Evolutionary conservation across 495 filamentous ascomycete species (phyloP), one percentile per base, ranked within the genome.

Genomic region (Hypoxylon fuscum): DNA sequence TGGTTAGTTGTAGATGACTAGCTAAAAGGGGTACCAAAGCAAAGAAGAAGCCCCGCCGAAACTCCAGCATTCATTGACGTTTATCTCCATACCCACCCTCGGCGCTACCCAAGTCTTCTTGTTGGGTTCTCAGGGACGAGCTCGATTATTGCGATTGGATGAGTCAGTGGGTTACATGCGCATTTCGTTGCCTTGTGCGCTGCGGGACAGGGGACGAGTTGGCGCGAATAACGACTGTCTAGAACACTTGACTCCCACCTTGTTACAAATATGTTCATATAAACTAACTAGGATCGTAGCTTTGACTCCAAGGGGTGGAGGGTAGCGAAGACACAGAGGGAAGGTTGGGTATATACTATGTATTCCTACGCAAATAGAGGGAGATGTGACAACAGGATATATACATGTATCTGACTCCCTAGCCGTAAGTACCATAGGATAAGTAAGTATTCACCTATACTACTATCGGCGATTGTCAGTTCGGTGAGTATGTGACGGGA

Each of bases 111-210:
- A 41, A 31, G 22, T 44, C 2, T 5, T 32, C 29, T 32, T 23
- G 50, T 32, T 31, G 15, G 50, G n/a, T n/a, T n/a, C n/a, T n/a
- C n/a, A 42, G 54, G 55, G 55, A 65, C 17, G 12, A 44, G 3
- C 35, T 45, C 17, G 11, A 21, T 37, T n/a, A n/a, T 46, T 51
- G 22, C 38, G 15, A 59, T 59, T 65, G 55, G 62, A 20, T 40
- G 43, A 48, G 20, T 44, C 17, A 3, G 23, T 32, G 42, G 55
- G 55, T 49, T 59, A 51, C 49, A 59, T 55, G 55, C 40, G 51
- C 62, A 52, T 59, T 44, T 51, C 45, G 18, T 51, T 59, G 44
- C 55, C 50, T 65, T 18, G 25, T 27, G 25, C 8, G 11, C 18
- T 5, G 29, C 43, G 8, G 43, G 17, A 25, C 31, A 50, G 31